These are phyloP conservation scores for Yamadazyma taylorii DNA, from an alignment of 1,139 yeast genomes.

Conservation along the genomic window DNA sequence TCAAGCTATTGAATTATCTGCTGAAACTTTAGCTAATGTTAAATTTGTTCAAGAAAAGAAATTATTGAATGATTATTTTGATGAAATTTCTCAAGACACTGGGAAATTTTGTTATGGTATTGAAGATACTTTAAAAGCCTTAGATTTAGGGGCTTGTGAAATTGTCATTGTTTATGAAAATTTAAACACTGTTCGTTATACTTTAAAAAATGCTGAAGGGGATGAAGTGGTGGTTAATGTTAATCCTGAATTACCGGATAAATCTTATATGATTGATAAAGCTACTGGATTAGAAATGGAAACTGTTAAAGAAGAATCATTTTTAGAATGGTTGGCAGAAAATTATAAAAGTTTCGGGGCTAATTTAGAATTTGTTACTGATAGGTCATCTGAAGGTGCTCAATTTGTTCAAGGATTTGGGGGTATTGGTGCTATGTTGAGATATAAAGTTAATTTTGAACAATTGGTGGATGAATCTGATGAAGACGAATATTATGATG, in stretches of 20 bases:
- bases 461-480: conserved; percentile 88
- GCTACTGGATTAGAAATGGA: conserved; percentile 90
- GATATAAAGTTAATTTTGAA: conserved; percentile 96
- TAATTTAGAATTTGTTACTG: conserved; percentile 91
- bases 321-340: conserved; percentile 97
- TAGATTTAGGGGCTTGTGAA: conserved; percentile 95
- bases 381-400: conserved; percentile 96
- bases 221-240: conserved; percentile 73
- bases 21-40: conserved; percentile 94
- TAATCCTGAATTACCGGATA: conserved; percentile 69
- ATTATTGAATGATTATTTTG: conserved; percentile 85
- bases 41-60: conserved; percentile 98
- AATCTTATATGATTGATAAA: conserved; percentile 76
- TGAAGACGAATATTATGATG: conserved; percentile 82
- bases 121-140: conserved; percentile 92
- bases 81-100: conserved; percentile 94
- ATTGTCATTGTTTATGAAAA: conserved; percentile 89
- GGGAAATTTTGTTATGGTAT: conserved; percentile 98
- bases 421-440: conserved; percentile 95
- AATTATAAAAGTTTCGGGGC: conserved; percentile 94
- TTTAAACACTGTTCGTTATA: conserved; percentile 79
- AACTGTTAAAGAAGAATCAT: conserved; percentile 72
- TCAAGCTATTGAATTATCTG: conserved; percentile 96
- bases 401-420: conserved; percentile 98
- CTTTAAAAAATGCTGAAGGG: conserved; percentile 82